Evolutionary conservation across 2,329 filamentous ascomycete species (phyloP).

Genomic region (Macrophomina pseudophaseolina): DNA sequence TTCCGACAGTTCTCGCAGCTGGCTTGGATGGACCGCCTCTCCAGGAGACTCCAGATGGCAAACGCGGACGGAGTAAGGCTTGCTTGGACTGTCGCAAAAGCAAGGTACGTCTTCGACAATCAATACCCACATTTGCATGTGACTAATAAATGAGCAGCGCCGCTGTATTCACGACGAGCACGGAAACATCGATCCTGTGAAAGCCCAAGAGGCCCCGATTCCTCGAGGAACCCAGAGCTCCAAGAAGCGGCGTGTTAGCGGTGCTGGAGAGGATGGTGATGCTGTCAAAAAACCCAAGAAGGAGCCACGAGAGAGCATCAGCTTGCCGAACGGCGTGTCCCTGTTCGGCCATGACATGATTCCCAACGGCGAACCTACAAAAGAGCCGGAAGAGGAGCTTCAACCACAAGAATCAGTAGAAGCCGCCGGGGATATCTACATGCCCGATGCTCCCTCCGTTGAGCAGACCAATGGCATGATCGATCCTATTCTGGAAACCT

Average conservation of each 20-base stretch:
- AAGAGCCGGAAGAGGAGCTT: not conserved
- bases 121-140: not conserved
- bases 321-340: not conserved
- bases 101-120: slow-evolving; percentile 57
- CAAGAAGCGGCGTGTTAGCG: slow-evolving; percentile 57
- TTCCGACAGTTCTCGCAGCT: slow-evolving; percentile 11
- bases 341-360: slow-evolving; percentile 17
- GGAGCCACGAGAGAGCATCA: slow-evolving; percentile 11
- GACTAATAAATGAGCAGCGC: slow-evolving; percentile 52
- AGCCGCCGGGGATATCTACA: not conserved
- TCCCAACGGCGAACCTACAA: not conserved
- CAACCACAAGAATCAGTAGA: not conserved
- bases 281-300: slow-evolving; percentile 27
- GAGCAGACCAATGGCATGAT: not conserved
- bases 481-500: slow-evolving; percentile 12
- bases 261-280: slow-evolving; percentile 14
- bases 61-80: slow-evolving; percentile 67
- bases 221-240: slow-evolving; percentile 62
- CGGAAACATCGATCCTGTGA: slow-evolving; percentile 67
- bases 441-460: slow-evolving; percentile 20
- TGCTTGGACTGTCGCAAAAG: slow-evolving; percentile 71
- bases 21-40: slow-evolving; percentile 31
- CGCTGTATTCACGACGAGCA: slow-evolving; percentile 71
- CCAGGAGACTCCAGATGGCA: slow-evolving; percentile 50
- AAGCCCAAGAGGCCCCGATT: slow-evolving; percentile 65